Evolutionary conservation across 225 moss, liverwort and hornwort species (phyloP), one percentile per base, ranked within the genome.

Genomic region (Straminergon stramineum): DNA sequence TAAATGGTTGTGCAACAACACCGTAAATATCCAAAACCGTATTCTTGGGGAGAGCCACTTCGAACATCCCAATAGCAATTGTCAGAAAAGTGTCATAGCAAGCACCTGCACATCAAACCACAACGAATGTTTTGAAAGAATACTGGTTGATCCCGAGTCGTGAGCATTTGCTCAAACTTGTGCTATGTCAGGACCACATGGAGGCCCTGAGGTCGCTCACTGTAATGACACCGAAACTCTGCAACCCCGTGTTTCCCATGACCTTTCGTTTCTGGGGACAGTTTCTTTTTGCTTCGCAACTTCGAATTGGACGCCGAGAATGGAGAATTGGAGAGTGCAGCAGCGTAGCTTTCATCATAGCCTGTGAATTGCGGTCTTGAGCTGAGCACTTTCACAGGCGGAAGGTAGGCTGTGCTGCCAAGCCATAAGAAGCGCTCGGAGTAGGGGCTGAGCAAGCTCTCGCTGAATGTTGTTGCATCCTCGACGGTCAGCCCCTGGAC

Each of bases 371-470:
- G 67, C 70, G 61, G 55, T 64, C 75, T 64, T 48, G 67, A 66
- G 65, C 23, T 82, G 52, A 48, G 80, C 73, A 17, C 73, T 67
- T 66, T 91, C 60, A 68, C 81, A 67, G 82, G 53, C 37, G 82
- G 63, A 57, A 74, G 85, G 80, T 75, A 90, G 84, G 79, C 88
- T 28, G 93, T 96, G 93, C 97, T 97, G n/a, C 98, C 97, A 27
- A 88, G 88, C 94, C 95, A 97, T 17, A 98, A 81, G 82, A 98
- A 97, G n/a, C 95, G 94, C 76, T 94, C 91, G 28, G 98, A 98
- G 85, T 96, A 98, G 13, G 98, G 97, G 63, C 93, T 95, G 20
- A 98, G 90, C 89, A 97, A 81, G 90, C 97, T 97, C 81, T 97
- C 94, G 39, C 94, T 91, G 64, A 98, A 96, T 34, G 92, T 91